Percentiles rank a stretch among this genome's conserved stretches.
Conservation (phyloP, 2,329 filamentous ascomycete species). For the Diaporthe citrichinensis region DNA sequence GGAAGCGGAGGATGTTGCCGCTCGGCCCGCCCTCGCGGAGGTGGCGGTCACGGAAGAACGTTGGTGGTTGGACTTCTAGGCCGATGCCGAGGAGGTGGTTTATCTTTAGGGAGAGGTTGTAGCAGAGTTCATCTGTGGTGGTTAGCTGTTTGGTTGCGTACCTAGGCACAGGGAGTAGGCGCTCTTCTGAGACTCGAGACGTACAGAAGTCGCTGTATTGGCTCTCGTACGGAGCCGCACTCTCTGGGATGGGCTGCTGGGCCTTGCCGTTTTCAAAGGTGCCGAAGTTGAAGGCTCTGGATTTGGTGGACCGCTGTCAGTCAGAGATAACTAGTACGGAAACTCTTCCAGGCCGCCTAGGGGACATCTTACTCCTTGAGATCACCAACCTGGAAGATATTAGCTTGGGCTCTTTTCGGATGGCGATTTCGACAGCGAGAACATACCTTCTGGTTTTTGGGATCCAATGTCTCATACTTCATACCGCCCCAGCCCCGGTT, state of each 20-base stretch:
- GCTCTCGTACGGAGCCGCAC: slow-evolving; percentile 71
- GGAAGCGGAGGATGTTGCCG: slow-evolving; percentile 75
- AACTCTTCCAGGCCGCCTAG: too few species aligned
- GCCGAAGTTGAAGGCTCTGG: slow-evolving; percentile 91
- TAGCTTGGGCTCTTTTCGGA: slow-evolving; percentile 26
- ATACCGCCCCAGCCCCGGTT: slow-evolving; percentile 93
- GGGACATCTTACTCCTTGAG: slow-evolving; percentile 81
- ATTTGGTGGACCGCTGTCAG: too few species aligned
- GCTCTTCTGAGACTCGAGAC: too few species aligned
- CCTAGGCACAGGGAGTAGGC: too few species aligned
- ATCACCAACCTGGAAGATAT: slow-evolving; percentile 75
- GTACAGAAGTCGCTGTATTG: slow-evolving; percentile 81
- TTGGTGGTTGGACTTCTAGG: slow-evolving; percentile 69
- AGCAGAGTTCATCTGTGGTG: slow-evolving; percentile 38
- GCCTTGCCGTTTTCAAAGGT: slow-evolving; percentile 78
- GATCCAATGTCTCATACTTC: slow-evolving; percentile 90
- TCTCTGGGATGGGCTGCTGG: slow-evolving; percentile 81
- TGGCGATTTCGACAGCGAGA: not conserved
- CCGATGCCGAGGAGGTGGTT: slow-evolving; percentile 84
- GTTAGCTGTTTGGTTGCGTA: not conserved
- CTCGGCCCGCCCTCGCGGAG: slow-evolving; percentile 60
- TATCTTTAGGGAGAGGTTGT: slow-evolving; percentile 54
- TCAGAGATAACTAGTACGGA: too few species aligned
- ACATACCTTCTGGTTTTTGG: slow-evolving; percentile 81
- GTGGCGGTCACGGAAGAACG: slow-evolving; percentile 70